Conservation (phyloP, 805 yeast genomes). For the Candida nemodendra region DNA sequence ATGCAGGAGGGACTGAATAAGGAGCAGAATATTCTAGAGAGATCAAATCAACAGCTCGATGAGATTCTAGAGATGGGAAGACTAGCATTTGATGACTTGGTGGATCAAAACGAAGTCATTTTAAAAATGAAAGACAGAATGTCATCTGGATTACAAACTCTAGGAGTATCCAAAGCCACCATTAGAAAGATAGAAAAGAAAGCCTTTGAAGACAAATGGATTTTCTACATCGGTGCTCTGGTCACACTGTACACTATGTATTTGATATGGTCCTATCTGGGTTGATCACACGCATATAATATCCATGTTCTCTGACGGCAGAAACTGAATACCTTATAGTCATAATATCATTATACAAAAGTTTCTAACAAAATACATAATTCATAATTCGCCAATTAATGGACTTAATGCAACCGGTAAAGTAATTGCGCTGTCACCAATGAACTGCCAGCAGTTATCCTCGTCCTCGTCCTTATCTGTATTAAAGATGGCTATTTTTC, state of each 20-base stretch:
- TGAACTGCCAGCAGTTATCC: slow-evolving; percentile 59
- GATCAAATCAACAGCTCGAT: slow-evolving; percentile 82
- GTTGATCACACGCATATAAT: slow-evolving; percentile 37
- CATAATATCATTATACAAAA: not conserved
- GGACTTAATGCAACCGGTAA: slow-evolving; percentile 69
- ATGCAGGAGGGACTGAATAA: slow-evolving; percentile 65
- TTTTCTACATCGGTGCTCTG: slow-evolving; percentile 74
- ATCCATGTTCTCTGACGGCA: not conserved
- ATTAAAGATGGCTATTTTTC: slow-evolving; percentile 81
- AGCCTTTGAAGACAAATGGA: slow-evolving; percentile 80
- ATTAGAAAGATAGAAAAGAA: slow-evolving; percentile 76
- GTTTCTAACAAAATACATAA: not conserved
- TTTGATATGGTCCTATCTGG: slow-evolving; percentile 61
- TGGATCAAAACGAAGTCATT: slow-evolving; percentile 77
- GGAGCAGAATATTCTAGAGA: slow-evolving; percentile 60
- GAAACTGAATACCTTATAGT: not conserved
- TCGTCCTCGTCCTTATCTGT: slow-evolving; percentile 50
- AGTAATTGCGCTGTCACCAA: slow-evolving; percentile 75
- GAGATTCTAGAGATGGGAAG: slow-evolving; percentile 89
- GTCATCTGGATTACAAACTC: slow-evolving; percentile 67
- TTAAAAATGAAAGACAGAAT: slow-evolving; percentile 60
- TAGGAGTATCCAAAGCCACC: slow-evolving; percentile 86
- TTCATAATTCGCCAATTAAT: slow-evolving; percentile 18
- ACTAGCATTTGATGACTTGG: slow-evolving; percentile 78
- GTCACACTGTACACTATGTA: slow-evolving; percentile 66